These are phyloP conservation scores for Vitis hybrid DNA, from an alignment of 177 flowering plant species.

Conservation along the genomic window DNA sequence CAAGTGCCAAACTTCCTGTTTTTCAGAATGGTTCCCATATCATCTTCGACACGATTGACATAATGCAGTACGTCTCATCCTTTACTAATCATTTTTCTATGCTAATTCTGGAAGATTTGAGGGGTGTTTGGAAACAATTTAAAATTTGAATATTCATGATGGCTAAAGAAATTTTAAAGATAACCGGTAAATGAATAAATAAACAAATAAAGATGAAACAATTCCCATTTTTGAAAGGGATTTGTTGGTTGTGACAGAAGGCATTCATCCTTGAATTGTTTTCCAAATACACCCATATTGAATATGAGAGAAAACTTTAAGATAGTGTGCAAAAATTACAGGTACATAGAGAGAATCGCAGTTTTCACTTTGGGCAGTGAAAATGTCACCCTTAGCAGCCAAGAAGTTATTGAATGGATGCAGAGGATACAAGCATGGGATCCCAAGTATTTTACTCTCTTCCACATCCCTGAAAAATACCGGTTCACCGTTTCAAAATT, in stretches of 20 bases:
- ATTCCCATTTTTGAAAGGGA: no score
- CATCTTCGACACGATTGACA: slow-evolving; percentile 71
- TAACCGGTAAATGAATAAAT: background rate
- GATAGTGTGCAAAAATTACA: slow-evolving; percentile 22
- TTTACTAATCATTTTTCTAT: background rate
- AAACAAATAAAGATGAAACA: background rate
- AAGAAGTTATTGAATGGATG: slow-evolving; percentile 77
- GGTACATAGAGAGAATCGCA: slow-evolving; percentile 85
- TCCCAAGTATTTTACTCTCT: slow-evolving; percentile 76
- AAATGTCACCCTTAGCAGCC: slow-evolving; percentile 21
- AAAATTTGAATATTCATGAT: background rate
- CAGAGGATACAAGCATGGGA: slow-evolving; percentile 83
- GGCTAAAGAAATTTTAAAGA: no score
- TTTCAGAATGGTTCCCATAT: slow-evolving; percentile 85
- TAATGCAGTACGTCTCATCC: slow-evolving; percentile 62
- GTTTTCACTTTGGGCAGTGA: slow-evolving; percentile 50
- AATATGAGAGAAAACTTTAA: slow-evolving; percentile 1
- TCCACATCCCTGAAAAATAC: slow-evolving; percentile 66
- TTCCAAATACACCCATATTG: background rate
- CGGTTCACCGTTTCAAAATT: slow-evolving; percentile 64
- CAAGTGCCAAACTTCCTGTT: slow-evolving; percentile 76
- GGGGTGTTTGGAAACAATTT: slow-evolving; percentile 7
- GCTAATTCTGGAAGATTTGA: background rate
- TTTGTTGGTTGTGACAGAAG: no score
- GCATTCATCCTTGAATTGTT: background rate